A percentile compares a stretch with the other conserved stretches of the same genome.
phyloP scores from a whole-genome alignment of 768 basidiomycete species.

The Piloderma croceum region DNA sequence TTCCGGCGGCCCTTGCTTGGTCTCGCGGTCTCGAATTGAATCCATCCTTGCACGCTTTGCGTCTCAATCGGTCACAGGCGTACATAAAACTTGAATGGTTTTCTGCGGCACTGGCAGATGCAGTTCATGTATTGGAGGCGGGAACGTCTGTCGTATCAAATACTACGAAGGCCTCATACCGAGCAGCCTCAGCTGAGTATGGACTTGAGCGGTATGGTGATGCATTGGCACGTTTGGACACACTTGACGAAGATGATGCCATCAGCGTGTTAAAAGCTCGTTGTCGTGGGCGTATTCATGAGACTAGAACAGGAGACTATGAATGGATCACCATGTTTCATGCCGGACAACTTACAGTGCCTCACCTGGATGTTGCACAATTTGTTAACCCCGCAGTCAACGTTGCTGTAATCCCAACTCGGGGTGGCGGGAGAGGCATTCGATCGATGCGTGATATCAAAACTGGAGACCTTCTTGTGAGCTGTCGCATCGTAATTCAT shows the following conservation, averaged over 20 bases:
- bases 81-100: constrained; percentile 20
- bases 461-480: constrained; percentile 22
- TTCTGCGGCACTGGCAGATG: constrained; percentile 21
- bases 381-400: constrained; percentile 18
- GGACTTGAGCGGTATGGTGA: constrained; percentile 12
- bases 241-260: constrained; percentile 6
- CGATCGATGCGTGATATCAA: constrained; percentile 15
- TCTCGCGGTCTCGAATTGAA: constrained; percentile 16
- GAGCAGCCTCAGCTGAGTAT: constrained; percentile 21
- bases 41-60: constrained; percentile 13
- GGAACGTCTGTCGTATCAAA: neutral
- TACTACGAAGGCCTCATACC: constrained; percentile 19
- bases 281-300: constrained; percentile 14
- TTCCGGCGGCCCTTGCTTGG: constrained; percentile 23
- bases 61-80: constrained; percentile 23
- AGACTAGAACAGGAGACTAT: constrained; percentile 18
- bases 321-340: constrained; percentile 21
- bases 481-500: neutral
- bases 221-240: constrained; percentile 11
- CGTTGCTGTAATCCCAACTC: constrained; percentile 6
- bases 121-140: constrained; percentile 10
- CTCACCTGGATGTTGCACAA: constrained; percentile 19
- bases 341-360: constrained; percentile 3
- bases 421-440: constrained; percentile 25
- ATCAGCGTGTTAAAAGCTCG: constrained; percentile 12